Percentiles rank a stretch among this genome's conserved stretches.
phyloP scores from a whole-genome alignment of 768 basidiomycete species.

The Suillus cothurnatus region DNA sequence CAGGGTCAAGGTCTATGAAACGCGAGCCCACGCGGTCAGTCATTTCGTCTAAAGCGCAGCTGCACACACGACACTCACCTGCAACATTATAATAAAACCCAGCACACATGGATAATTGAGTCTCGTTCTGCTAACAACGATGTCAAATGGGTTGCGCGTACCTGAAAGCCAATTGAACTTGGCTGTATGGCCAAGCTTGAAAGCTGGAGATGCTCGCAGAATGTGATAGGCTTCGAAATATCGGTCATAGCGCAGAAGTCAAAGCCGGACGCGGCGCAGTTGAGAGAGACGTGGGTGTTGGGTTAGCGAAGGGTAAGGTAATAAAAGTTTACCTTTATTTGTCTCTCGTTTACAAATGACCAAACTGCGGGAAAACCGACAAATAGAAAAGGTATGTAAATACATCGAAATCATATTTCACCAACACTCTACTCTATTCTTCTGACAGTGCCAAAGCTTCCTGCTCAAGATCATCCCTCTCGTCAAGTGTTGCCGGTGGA shows the following conservation, averaged over 20 bases:
- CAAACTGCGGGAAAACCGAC: conserved; percentile 6
- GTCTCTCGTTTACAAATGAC: conserved; percentile 22
- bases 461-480: conserved; percentile 70
- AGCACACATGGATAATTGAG: conserved; percentile 25
- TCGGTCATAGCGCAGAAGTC: conserved; percentile 26
- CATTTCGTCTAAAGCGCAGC: neutral
- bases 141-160: conserved; percentile 42
- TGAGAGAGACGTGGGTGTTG: conserved; percentile 27
- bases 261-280: conserved; percentile 20
- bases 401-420: conserved; percentile 6
- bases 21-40: conserved; percentile 2
- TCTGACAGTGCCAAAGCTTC: conserved; percentile 64
- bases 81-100: conserved; percentile 18
- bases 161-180: conserved; percentile 96
- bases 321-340: conserved; percentile 34
- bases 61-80: conserved; percentile 21
- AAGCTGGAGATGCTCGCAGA: conserved; percentile 91
- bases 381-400: conserved; percentile 3
- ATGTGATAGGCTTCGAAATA: conserved; percentile 73
- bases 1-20: conserved; percentile 78
- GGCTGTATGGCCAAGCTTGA: conserved; percentile 96
- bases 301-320: conserved; percentile 19
- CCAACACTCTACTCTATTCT: conserved; percentile 40
- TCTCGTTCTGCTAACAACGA: neutral
- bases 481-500: conserved; percentile 51